phyloP scores from a whole-genome alignment of 768 basidiomycete genomes.

The Pisolithus albus region DNA sequence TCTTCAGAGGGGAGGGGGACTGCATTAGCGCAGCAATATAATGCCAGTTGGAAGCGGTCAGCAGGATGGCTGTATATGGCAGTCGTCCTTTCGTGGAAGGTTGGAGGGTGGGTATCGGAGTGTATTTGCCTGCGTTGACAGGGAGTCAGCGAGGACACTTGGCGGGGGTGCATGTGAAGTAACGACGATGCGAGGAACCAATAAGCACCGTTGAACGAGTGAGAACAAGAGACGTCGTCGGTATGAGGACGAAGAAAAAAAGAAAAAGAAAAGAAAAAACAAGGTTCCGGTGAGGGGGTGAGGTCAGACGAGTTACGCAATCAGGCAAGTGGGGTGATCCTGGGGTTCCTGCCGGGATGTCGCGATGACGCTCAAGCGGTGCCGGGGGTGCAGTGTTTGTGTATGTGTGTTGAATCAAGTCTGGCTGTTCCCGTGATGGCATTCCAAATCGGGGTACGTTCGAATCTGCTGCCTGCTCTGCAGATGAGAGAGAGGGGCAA shows the following conservation, averaged over 20 bases:
- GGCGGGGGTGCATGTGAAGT: background rate
- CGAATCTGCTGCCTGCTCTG: constrained; percentile 1
- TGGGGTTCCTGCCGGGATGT: constrained; percentile 6
- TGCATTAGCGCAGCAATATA: background rate
- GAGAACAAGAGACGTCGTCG: background rate
- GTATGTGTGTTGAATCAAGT: constrained; percentile 1
- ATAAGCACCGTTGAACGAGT: background rate
- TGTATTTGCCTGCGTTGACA: background rate
- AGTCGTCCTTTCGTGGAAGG: background rate
- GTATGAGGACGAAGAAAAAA: background rate
- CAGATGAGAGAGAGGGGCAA: background rate
- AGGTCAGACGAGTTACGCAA: background rate
- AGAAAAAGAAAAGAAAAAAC: background rate
- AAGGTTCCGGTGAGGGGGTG: background rate
- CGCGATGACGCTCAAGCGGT: constrained; percentile 19
- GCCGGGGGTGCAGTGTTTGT: constrained; percentile 18
- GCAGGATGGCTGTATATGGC: background rate
- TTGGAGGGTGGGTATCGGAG: background rate
- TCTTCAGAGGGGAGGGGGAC: no score
- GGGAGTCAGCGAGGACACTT: background rate
- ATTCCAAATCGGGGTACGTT: background rate
- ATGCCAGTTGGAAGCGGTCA: background rate
- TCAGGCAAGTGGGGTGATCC: constrained; percentile 2
- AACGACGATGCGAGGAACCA: background rate
- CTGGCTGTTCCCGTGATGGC: constrained; percentile 22